Base-by-base conservation (phyloP, 2,329 filamentous ascomycete species). In the Beauveria brongniartii region DNA sequence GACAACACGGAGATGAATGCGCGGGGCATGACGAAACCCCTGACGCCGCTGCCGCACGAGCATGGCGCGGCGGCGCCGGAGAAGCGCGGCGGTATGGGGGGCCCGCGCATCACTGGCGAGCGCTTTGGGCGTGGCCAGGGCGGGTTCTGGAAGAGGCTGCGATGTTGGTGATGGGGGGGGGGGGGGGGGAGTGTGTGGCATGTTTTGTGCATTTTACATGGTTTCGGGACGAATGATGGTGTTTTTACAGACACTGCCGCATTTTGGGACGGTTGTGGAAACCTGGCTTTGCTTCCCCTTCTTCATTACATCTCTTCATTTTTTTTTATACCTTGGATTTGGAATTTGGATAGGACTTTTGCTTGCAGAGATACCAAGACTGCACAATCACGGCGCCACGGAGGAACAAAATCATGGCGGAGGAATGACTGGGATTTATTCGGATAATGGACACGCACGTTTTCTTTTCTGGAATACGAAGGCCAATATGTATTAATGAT, bases 11-110 rank as follows among this genome's bases (percentile, higher is more conserved):
- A 70, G 51, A 73, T 77, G 69, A 79, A 80, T 65, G 77, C 79
- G 30, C 73, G 79, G 53, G 82, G 82, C 63, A 79, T 82, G 73
- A 85, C 83, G 22, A 83, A 82, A 73, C 82, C 83, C 26, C 69
- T 85, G 55, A 82, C 80, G 20, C 83, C 83, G 28, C 70, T 85
- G 57, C 79, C 80, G 50, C 50, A 34, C 20, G 50, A 47, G 18
- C 37, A 46, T 10, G 7, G 47, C 47, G 24, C 68, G 67, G 24
- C 68, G 67, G 71, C 30, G 69, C 71, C 12, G 41, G 77, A 81
- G 70, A 80, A 81, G 70, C 69, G 78, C n/a, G 76, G 71, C 0
- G 30, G 30, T 2, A 75, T 76, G 0, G 76, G 80, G 28, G 78
- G 78, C 1, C 75, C 77, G 12, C 75, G 70, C 41, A 65, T 78